These are phyloP conservation scores for Ceratonia siliqua DNA, from an alignment of 306 rosid species.

Conservation along the genomic window DNA sequence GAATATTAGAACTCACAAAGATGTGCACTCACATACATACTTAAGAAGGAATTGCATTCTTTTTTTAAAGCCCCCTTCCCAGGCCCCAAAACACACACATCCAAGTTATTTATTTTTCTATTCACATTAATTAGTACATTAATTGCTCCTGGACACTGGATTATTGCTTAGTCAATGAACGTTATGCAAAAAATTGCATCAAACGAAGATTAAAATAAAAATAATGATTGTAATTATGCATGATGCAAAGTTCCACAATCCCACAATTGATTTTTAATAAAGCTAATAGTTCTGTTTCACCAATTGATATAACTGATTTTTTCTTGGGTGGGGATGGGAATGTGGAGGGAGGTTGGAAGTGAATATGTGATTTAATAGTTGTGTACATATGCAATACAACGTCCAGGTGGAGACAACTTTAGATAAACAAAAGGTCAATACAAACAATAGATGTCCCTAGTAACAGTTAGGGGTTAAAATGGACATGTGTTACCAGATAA, in stretches of 20 bases:
- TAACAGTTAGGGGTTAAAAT: neutral
- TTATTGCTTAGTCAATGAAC: slow-evolving; percentile 21
- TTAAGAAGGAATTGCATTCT: neutral
- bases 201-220: neutral
- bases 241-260: neutral
- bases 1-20: neutral
- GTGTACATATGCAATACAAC: neutral
- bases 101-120: slow-evolving; percentile 3
- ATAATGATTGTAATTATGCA: neutral
- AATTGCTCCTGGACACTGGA: neutral
- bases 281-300: neutral
- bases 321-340: neutral
- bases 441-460: neutral
- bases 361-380: neutral
- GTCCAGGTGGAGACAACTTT: neutral
- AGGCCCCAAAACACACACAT: neutral
- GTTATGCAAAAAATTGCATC: neutral
- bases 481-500: slow-evolving; percentile 63
- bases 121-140: neutral
- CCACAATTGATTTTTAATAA: slow-evolving; percentile 14
- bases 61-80: slow-evolving; percentile 5
- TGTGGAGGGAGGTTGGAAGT: neutral
- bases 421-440: neutral
- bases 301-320: neutral
- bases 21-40: neutral